phyloP scores from a whole-genome alignment of 208 protist species.

The Wallacemonas sp. region DNA sequence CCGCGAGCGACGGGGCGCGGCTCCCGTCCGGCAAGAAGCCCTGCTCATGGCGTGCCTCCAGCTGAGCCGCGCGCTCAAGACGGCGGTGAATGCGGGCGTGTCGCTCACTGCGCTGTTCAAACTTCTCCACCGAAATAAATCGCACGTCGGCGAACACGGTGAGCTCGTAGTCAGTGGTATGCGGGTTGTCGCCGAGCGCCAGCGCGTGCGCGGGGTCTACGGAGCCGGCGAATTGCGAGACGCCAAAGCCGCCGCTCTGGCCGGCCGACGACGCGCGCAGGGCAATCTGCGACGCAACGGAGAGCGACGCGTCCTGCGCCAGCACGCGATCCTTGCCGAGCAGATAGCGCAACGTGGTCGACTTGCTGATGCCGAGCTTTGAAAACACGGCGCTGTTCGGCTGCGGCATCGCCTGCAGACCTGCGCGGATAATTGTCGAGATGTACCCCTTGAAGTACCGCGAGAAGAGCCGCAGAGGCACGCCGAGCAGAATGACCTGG shows the following conservation, averaged over 20 bases:
- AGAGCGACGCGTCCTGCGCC: slow-evolving; percentile 22
- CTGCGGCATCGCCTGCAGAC: slow-evolving; percentile 81
- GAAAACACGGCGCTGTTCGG: slow-evolving; percentile 90
- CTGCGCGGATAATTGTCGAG: slow-evolving; percentile 38
- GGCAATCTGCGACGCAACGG: slow-evolving; percentile 3
- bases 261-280: slow-evolving; percentile 6
- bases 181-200: slow-evolving; percentile 85
- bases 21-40: slow-evolving; percentile 50
- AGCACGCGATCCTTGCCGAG: slow-evolving; percentile 42
- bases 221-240: slow-evolving; percentile 30
- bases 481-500: slow-evolving; percentile 82
- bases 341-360: slow-evolving; percentile 81
- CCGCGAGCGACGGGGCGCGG: slow-evolving; percentile 38
- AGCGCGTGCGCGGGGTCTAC: slow-evolving; percentile 42
- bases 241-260: slow-evolving; percentile 1
- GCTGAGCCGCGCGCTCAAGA: slow-evolving; percentile 29
- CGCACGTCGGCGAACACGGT: slow-evolving; percentile 71
- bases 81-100: slow-evolving; percentile 64
- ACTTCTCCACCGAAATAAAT: slow-evolving; percentile 79
- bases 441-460: slow-evolving; percentile 61
- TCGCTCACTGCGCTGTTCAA: slow-evolving; percentile 59
- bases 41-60: slow-evolving; percentile 16
- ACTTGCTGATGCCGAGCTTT: slow-evolving; percentile 87
- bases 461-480: slow-evolving; percentile 70
- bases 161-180: slow-evolving; percentile 80